Evolutionary conservation across 768 basidiomycete species (phyloP).

Genomic region (Termitomyces sp.): DNA sequence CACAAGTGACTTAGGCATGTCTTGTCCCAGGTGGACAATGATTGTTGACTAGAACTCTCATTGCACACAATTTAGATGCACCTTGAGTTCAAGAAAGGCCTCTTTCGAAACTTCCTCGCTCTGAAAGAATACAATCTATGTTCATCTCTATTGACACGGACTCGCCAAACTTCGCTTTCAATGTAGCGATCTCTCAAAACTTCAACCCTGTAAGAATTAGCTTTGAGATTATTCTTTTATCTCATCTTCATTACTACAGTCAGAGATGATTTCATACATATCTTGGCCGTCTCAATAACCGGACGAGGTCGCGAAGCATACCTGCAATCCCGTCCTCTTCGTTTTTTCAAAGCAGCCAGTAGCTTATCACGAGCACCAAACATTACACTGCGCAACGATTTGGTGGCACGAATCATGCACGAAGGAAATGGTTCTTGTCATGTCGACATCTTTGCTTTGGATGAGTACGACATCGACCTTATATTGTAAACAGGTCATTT

Average conservation of each 20-base stretch:
- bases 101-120: constrained; percentile 1
- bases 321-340: constrained; percentile 1
- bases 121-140: constrained; percentile 1
- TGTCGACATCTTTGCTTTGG: constrained; percentile 10
- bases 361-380: not conserved
- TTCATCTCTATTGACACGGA: constrained; percentile 5
- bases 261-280: constrained; percentile 1
- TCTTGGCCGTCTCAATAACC: constrained; percentile 3
- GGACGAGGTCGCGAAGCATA: constrained; percentile 6
- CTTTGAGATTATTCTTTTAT: not conserved
- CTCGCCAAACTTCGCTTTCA: constrained; percentile 7
- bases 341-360: constrained; percentile 4
- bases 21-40: constrained; percentile 11
- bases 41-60: constrained; percentile 4
- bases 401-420: constrained; percentile 6
- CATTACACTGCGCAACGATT: constrained; percentile 3
- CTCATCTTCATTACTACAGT: not conserved
- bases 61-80: constrained; percentile 9
- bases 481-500: constrained; percentile 2
- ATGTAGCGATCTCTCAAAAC: not conserved
- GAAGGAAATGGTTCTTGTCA: not conserved
- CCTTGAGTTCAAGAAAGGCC: not conserved
- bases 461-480: not conserved
- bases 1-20: constrained; percentile 1
- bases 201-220: not conserved